Base-by-base conservation (phyloP, 176 grass and related monocot genomes). In the Bonia amplexicaulis region DNA sequence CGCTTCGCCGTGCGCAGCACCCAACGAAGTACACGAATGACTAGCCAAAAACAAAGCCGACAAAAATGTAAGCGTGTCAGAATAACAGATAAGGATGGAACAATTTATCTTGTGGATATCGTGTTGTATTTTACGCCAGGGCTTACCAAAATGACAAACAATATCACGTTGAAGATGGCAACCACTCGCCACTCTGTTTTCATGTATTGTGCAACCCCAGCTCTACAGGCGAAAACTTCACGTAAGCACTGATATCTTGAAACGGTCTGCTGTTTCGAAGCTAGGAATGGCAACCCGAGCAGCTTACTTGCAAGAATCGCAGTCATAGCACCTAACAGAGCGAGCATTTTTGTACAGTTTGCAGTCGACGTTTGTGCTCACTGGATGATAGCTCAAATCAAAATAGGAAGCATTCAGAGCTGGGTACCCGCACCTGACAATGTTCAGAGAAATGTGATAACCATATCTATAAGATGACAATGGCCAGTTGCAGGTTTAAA, bases 151-250 rank as follows among this genome's bases (percentile, higher is more conserved):
- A 92, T 92, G 37, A 94, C 49, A 55, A 99, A 94, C 61, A 99
- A 85, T 77, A 96, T 79, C 49, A 99, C 86, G 52, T 96, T 91
- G 82, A 99, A 95, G 47, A 99, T 94, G 42, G 91, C 96, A 81
- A 96, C 91, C 55, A 99, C 91, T 60, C 91, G 84, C 93, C 93
- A 99, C 78, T 99, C 93, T 4, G 65, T 75, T 73, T 96, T 98
- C 93, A 99, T 94, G 90, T 96, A 99, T 63, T 98, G 96, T 3
- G 93, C 96, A 68, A 98, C 96, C 58, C 96, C 96, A 89, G 96
- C 96, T 84, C 96, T 99, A 59, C 33, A 74, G 74, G 23, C 14
- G 63, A 82, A 70, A 15, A 15, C 12, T 62, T 64, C 12, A 51
- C 17, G 0, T 80, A 20, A 87, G 52, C 19, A 69, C 31, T 2